Evolutionary conservation across 352 stramenopile genomes (phyloP).

Genomic region (Globisporangium splendens): DNA sequence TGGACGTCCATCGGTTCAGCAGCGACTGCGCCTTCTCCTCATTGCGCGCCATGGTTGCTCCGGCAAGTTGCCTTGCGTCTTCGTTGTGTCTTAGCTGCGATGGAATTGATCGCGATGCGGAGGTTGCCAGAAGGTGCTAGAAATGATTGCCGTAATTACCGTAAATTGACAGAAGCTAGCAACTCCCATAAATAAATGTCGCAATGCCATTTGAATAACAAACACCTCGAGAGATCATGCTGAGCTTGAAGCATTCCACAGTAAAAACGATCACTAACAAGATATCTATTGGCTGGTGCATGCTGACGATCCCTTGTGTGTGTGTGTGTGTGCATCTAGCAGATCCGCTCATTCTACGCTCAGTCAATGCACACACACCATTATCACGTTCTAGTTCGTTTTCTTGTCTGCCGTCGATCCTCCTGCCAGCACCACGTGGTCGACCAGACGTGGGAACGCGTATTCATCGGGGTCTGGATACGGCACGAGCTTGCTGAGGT

Average conservation of each 20-base stretch:
- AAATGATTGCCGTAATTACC: not conserved
- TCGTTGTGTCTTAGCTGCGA: not conserved
- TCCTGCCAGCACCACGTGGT: conserved; percentile 29
- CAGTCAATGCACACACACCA: no score
- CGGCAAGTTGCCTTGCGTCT: not conserved
- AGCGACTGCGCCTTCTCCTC: conserved; percentile 98
- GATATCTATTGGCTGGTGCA: no score
- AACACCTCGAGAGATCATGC: no score
- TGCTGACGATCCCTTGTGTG: no score
- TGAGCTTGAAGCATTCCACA: no score
- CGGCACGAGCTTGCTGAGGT: conserved; percentile 37
- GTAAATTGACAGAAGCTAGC: no score
- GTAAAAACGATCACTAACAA: no score
- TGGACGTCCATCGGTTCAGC: conserved; percentile 98
- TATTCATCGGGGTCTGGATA: conserved; percentile 61
- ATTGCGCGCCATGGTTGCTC: conserved; percentile 92
- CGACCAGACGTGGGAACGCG: conserved; percentile 67
- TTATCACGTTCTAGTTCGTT: not conserved
- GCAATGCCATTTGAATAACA: no score
- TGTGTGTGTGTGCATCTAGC: no score
- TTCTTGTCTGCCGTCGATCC: not conserved
- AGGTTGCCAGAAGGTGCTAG: not conserved
- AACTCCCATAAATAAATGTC: no score
- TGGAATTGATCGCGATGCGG: not conserved
- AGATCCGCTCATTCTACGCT: no score